Conservation (phyloP, 1,284 basidiomycete genomes). For the Cryptococcus wingfieldii region DNA sequence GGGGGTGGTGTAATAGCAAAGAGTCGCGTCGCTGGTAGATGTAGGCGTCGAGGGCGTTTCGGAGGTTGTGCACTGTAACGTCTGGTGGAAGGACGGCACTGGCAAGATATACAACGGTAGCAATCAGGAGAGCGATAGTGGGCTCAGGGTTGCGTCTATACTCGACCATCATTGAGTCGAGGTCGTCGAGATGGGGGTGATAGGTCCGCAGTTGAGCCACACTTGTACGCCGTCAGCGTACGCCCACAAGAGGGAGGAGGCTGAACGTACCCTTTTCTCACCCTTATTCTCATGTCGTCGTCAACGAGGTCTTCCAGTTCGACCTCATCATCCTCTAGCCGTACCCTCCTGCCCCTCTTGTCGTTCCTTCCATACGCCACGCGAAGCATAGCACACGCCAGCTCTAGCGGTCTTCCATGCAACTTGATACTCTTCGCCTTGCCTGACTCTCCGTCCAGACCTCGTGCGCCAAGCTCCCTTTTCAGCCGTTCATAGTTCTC, state of each 20-base stretch:
- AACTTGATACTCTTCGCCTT: slow-evolving; percentile 26
- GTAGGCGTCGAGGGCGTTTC: slow-evolving; percentile 18
- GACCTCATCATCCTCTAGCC: slow-evolving; percentile 23
- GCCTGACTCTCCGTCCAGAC: slow-evolving; percentile 5
- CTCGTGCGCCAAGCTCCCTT: slow-evolving; percentile 1
- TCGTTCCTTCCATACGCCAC: slow-evolving; percentile 30
- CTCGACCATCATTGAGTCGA: slow-evolving; percentile 22
- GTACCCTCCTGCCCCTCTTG: slow-evolving; percentile 7
- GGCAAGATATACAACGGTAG: slow-evolving; percentile 28
- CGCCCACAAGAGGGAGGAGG: slow-evolving; percentile 3
- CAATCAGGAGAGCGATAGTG: slow-evolving; percentile 23
- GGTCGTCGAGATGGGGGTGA: slow-evolving; percentile 39
- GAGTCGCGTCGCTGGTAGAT: slow-evolving; percentile 24
- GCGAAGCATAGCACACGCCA: slow-evolving; percentile 35
- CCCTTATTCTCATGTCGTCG: slow-evolving; percentile 12
- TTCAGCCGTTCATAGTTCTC: background rate
- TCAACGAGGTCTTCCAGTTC: slow-evolving; percentile 28
- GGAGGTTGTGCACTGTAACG: slow-evolving; percentile 12
- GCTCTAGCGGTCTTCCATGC: slow-evolving; percentile 36
- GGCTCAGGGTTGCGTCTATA: slow-evolving; percentile 6
- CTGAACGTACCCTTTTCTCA: slow-evolving; percentile 28
- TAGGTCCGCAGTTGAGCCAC: slow-evolving; percentile 30
- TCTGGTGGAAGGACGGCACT: slow-evolving; percentile 22
- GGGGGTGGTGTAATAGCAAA: slow-evolving; percentile 27
- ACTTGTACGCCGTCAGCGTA: slow-evolving; percentile 8